A percentile compares a stretch with the other conserved stretches of the same genome.
Evolutionary conservation across 441 rosid genomes (phyloP).

Genomic region (Croton laevigatus): DNA sequence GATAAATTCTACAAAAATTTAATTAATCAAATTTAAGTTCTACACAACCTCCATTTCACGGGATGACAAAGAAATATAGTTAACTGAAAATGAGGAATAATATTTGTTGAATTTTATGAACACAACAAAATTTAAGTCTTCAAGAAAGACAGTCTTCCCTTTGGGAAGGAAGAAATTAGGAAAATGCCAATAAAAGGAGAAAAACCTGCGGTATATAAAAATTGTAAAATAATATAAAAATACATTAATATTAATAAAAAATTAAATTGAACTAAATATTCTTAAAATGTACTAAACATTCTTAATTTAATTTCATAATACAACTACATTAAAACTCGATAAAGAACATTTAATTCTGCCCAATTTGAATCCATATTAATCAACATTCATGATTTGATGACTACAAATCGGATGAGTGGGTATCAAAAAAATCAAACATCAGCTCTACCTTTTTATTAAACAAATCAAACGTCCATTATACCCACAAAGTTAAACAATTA

Average conservation of each 20-base stretch:
- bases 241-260: no score
- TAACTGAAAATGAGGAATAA: not conserved
- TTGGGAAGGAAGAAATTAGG: conserved; percentile 17
- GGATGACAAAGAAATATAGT: not conserved
- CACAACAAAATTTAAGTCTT: conserved; percentile 1
- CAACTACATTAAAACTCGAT: no score
- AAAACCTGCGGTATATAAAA: not conserved
- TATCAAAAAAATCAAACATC: no score
- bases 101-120: conserved; percentile 25
- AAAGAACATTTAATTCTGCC: no score
- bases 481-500: conserved; percentile 20
- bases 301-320: no score
- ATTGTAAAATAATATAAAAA: no score
- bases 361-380: no score
- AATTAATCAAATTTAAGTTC: not conserved
- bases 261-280: no score
- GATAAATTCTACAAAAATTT: not conserved
- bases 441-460: conserved; percentile 17
- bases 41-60: conserved; percentile 21
- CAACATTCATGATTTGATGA: no score
- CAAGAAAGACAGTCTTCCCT: conserved; percentile 23
- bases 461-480: conserved; percentile 25
- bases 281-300: no score
- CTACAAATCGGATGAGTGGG: no score
- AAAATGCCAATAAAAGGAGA: conserved; percentile 10